These are phyloP conservation scores for Microsporum canis DNA, from an alignment of 2,329 filamentous ascomycete genomes.

Conservation along the genomic window DNA sequence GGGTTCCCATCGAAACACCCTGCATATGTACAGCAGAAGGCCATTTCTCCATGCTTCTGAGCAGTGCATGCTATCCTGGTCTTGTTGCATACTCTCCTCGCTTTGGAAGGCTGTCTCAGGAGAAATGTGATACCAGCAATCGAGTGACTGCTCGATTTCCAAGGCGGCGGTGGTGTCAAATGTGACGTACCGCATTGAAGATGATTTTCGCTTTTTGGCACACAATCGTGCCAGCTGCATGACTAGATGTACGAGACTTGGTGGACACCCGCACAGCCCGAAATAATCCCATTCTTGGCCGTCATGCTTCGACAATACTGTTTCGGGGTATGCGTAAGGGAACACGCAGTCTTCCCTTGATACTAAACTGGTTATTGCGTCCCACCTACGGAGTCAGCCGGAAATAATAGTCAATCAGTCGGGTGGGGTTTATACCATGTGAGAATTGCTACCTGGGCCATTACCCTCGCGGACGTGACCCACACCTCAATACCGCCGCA, in stretches of 20 bases:
- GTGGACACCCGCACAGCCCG: background rate
- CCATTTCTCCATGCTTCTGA: background rate
- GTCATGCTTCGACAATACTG: background rate
- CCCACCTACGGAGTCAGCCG: background rate
- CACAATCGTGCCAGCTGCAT: background rate
- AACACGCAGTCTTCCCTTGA: background rate
- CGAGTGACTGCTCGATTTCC: background rate
- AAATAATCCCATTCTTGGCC: background rate
- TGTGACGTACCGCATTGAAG: background rate
- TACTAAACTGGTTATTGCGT: background rate
- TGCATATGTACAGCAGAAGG: background rate
- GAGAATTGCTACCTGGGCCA: background rate
- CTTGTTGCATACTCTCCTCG: background rate
- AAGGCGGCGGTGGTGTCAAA: background rate
- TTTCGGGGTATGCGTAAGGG: background rate
- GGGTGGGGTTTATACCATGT: background rate
- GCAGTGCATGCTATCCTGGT: background rate
- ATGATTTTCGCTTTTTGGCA: background rate
- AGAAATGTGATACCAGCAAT: background rate
- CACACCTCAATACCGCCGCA: background rate
- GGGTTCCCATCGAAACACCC: background rate
- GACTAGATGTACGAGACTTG: background rate
- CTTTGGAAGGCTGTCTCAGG: background rate
- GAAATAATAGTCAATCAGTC: background rate
- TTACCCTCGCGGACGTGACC: background rate